Evolutionary conservation across 106 monocot species (phyloP).

Genomic region (Apostasia ramifera): DNA sequence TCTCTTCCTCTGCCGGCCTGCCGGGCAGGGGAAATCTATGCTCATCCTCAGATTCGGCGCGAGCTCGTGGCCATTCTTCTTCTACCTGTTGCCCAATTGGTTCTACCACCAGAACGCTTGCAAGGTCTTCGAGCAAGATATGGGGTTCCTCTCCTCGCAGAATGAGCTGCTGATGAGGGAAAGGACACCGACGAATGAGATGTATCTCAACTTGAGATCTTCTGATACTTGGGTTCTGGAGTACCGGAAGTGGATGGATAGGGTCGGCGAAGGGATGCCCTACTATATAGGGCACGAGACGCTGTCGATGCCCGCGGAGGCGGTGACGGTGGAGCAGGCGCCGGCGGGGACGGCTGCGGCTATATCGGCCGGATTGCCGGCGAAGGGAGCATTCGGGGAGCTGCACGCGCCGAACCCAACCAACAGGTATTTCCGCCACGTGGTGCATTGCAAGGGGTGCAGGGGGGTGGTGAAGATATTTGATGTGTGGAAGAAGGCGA

Average conservation of each 20-base stretch:
- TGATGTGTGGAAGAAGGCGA: constrained; percentile 8
- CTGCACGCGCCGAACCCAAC: constrained; percentile 1
- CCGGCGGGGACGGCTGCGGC: constrained; percentile 4
- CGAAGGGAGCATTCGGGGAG: constrained; percentile 10
- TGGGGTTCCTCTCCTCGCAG: constrained; percentile 97
- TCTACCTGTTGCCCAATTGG: constrained; percentile 58
- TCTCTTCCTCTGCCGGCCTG: constrained; percentile 81
- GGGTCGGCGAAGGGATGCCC: constrained; percentile 87
- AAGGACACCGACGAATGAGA: constrained; percentile 59
- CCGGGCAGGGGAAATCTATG: constrained; percentile 97
- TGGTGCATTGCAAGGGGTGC: constrained; percentile 22
- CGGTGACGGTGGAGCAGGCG: constrained; percentile 13
- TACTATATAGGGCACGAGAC: constrained; percentile 83
- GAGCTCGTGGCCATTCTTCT: constrained; percentile 18
- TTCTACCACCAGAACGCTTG: constrained; percentile 82
- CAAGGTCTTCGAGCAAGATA: constrained; percentile 97
- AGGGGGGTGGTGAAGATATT: constrained; percentile 2
- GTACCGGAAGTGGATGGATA: constrained; percentile 98
- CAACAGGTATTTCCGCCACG: constrained; percentile 12
- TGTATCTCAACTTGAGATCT: constrained; percentile 78
- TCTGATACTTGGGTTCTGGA: constrained; percentile 89
- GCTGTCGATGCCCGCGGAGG: constrained; percentile 17
- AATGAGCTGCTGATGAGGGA: constrained; percentile 83
- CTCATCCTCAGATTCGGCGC: constrained; percentile 81
- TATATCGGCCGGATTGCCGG: constrained; percentile 8